Conservation (phyloP, 495 filamentous ascomycete genomes). For the Tetracladium marchalianum region DNA sequence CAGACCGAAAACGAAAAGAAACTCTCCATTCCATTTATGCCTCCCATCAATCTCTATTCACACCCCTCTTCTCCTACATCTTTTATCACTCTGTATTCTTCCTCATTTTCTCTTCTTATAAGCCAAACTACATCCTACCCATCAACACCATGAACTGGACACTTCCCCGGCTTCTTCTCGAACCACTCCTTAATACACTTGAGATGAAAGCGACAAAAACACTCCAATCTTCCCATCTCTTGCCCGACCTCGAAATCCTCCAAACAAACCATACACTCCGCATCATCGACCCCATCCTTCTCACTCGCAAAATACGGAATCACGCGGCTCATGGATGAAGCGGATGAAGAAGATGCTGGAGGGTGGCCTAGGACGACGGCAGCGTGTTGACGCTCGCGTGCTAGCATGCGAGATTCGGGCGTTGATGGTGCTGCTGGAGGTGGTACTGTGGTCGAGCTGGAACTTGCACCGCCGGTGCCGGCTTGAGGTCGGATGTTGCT, state of each 20-base stretch:
- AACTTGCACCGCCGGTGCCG: neutral
- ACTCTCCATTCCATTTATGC: no score
- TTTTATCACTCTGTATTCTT: neutral
- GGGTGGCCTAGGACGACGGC: conserved; percentile 9
- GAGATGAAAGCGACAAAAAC: conserved; percentile 86
- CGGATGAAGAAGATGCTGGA: conserved; percentile 16
- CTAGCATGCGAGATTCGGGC: conserved; percentile 5
- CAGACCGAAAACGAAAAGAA: no score
- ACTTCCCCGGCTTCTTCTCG: conserved; percentile 37
- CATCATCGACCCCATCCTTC: conserved; percentile 77
- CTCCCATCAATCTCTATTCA: no score
- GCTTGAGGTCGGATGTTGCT: neutral
- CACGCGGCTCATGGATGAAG: conserved; percentile 16
- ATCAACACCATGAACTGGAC: conserved; percentile 46
- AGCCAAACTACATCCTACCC: no score
- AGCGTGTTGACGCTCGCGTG: conserved; percentile 11
- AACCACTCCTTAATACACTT: conserved; percentile 52
- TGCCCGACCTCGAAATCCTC: conserved; percentile 88
- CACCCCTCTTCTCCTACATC: no score
- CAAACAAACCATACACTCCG: conserved; percentile 91
- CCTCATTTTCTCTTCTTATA: no score
- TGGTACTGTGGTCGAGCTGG: neutral
- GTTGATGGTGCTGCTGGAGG: conserved; percentile 7
- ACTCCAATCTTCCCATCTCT: conserved; percentile 76
- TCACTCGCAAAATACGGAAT: conserved; percentile 71